Base-by-base conservation (phyloP, 2,329 filamentous ascomycete genomes). In the Scolecobasidium constrictum region DNA sequence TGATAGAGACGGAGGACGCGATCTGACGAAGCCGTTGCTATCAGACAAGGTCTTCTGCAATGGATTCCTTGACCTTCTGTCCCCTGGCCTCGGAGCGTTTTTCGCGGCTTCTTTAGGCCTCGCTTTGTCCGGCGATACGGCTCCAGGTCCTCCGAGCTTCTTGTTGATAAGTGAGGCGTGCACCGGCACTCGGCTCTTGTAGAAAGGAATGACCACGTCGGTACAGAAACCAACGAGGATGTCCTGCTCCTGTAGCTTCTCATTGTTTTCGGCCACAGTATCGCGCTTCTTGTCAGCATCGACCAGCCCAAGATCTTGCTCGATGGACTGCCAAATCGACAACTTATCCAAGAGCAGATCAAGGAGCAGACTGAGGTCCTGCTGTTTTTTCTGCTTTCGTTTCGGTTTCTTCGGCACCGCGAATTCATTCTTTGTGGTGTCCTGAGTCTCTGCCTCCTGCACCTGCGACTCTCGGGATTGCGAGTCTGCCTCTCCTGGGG, bases 311-410 rank as follows among this genome's bases (percentile, higher is more conserved):
- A 77, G 73, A 48, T 82, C 75, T 17, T 77, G 64, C 26, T 78
- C 77, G 5, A 84, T 79, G 3, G 83, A 86, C 55, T 88, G 82
- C 84, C 84, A 90, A 46, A 92, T 92, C 52, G 81, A 86, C 18
- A 92, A 65, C 37, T 82, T 78, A 58, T 92, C 85, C 5, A 85
- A 75, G 40, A 87, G 74, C 1, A 86, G 67, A 53, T 90, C 84
- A 4, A 87, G 66, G 16, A 85, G 67, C 5, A 78, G 63, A 1
- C 72, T 70, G 5, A 85, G 63, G 50, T 86, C 78, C 49, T 81
- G 74, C 44, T 75, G 75, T 51, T 81, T 83, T 58, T 75, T 80
- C 16, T 58, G 52, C 48, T 63, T 65, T 5, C 55, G 55, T 50
- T 50, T 69, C 56, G 40, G 6, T 53, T 72, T 63, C 38, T 61